Evolutionary conservation across 768 basidiomycete species (phyloP).

Genomic region (Pulveroboletus sp.): DNA sequence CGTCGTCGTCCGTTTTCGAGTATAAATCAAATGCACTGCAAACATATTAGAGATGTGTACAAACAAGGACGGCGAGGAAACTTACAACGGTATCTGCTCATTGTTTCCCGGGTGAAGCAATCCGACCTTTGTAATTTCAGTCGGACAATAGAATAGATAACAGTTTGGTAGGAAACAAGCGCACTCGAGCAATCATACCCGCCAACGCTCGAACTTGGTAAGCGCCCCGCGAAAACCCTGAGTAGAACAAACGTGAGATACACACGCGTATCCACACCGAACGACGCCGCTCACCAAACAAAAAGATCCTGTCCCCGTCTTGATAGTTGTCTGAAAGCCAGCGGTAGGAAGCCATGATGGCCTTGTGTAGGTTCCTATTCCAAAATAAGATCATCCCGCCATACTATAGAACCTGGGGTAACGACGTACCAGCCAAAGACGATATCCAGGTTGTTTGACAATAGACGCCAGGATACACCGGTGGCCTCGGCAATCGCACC

Average conservation of each 20-base stretch:
- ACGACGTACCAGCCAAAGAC: slow-evolving; percentile 36
- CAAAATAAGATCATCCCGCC: neutral
- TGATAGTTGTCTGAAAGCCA: slow-evolving; percentile 42
- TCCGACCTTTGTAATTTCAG: slow-evolving; percentile 33
- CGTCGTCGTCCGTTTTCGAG: slow-evolving; percentile 22
- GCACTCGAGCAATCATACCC: slow-evolving; percentile 42
- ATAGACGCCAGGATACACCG: slow-evolving; percentile 11
- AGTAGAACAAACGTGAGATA: slow-evolving; percentile 3
- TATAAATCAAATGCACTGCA: slow-evolving; percentile 40
- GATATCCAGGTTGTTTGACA: slow-evolving; percentile 32
- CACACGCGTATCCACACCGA: neutral
- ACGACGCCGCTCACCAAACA: slow-evolving; percentile 35
- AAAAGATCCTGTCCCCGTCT: slow-evolving; percentile 37
- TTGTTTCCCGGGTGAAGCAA: slow-evolving; percentile 38
- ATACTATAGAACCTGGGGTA: neutral
- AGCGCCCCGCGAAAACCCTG: slow-evolving; percentile 49
- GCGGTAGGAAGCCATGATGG: slow-evolving; percentile 35
- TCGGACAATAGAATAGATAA: neutral
- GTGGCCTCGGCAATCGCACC: slow-evolving; percentile 32
- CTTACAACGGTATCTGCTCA: slow-evolving; percentile 41
- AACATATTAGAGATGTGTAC: neutral
- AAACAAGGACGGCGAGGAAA: neutral
- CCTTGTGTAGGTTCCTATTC: slow-evolving; percentile 34
- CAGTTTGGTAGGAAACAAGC: neutral
- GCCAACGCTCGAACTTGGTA: slow-evolving; percentile 44